Evolutionary conservation across 768 basidiomycete species (phyloP).

Genomic region (Myochromella boudieri): DNA sequence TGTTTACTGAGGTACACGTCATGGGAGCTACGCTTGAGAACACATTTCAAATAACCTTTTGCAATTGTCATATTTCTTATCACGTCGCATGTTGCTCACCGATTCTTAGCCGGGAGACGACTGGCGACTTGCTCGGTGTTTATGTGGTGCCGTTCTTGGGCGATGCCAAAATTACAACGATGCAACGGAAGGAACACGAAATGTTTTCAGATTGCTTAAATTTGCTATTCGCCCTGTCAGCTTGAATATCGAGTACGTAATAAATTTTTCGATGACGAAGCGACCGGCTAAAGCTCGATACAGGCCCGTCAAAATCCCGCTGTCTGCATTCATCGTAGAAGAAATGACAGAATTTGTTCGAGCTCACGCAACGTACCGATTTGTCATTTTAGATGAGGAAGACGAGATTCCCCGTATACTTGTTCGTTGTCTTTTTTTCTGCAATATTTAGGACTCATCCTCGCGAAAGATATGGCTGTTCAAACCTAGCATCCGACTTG

Average conservation of each 20-base stretch:
- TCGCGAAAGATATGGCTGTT: constrained; percentile 86
- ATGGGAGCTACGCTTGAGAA: constrained; percentile 88
- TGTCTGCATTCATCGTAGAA: constrained; percentile 87
- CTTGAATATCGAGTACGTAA: constrained; percentile 59
- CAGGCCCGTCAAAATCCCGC: constrained; percentile 51
- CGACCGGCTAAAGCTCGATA: constrained; percentile 3
- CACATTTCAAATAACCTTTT: constrained; percentile 47
- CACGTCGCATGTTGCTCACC: constrained; percentile 4
- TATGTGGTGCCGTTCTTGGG: constrained; percentile 84
- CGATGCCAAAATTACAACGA: constrained; percentile 60
- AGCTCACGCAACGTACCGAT: constrained; percentile 92
- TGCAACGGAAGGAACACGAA: constrained; percentile 27
- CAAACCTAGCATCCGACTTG: constrained; percentile 82
- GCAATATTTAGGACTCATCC: neutral
- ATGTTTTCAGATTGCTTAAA: constrained; percentile 75
- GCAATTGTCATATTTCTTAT: constrained; percentile 9
- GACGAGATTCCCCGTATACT: constrained; percentile 76
- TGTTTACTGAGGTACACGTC: constrained; percentile 62
- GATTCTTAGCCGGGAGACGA: constrained; percentile 52
- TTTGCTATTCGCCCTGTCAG: constrained; percentile 78
- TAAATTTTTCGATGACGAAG: neutral
- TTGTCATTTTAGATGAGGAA: constrained; percentile 86
- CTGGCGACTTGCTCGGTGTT: constrained; percentile 67
- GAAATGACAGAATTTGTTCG: constrained; percentile 91
- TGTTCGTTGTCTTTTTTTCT: constrained; percentile 42